Base-by-base conservation (phyloP, 495 filamentous ascomycete genomes). In the Lasiosphaeriaceae sp. region DNA sequence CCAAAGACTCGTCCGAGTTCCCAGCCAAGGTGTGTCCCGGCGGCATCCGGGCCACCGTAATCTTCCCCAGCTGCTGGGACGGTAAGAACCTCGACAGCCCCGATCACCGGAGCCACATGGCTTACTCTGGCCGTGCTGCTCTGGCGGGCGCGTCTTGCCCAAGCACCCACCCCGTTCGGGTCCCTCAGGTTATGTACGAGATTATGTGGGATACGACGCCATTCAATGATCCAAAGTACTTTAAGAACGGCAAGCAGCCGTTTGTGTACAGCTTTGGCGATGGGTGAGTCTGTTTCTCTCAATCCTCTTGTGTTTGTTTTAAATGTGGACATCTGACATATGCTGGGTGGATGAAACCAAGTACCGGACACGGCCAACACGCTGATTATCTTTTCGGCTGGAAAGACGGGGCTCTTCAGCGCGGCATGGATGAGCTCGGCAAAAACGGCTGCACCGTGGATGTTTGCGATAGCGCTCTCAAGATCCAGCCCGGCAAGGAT, bases 311-410 rank as follows among this genome's bases (percentile, higher is more conserved):
- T n/a, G n/a, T n/a, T n/a, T n/a, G n/a, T n/a, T n/a, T n/a, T n/a
- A n/a, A n/a, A n/a, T n/a, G n/a, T n/a, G n/a, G n/a, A 31, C 26
- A 4, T 31, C 26, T 31, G 9, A 31, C 26, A 31, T 9, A 9
- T 31, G 26, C n/a, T 52, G 24, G 11, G 26, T 31, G 4, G 4
- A 31, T 31, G 4, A 19, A 6, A 21, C 11, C 8, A 11, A 52
- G 74, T 69, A 71, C 69, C 2, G 73, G 73, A 2, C 73, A 72
- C 45, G 71, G 73, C 3, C 71, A 68, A 22, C 71, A 76, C 55
- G 73, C 69, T 0, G 71, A 76, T 54, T 73, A 74, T 44, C 55
- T 74, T 9, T 76, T 76, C 45, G 70, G 73, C 17, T 74, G 73
- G 71, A 73, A 74, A 54, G 71, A 65, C 16, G 56, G 68, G 24